These are phyloP conservation scores for Rhizopus arrhizus DNA, from an alignment of 371 early-diverging fungal species.

Conservation along the genomic window DNA sequence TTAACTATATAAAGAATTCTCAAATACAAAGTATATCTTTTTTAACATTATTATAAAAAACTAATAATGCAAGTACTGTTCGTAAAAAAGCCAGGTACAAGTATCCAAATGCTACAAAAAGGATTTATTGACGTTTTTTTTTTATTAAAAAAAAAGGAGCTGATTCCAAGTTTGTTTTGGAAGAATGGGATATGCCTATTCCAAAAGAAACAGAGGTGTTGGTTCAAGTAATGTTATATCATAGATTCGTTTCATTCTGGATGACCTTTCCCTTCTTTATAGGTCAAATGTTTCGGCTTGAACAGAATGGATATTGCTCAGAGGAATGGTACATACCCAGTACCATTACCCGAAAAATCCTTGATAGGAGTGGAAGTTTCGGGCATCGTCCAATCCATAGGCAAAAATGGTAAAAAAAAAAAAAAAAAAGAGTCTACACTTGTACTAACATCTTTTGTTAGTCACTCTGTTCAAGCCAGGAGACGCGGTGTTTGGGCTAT, in stretches of 20 bases:
- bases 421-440: neutral
- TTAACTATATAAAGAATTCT: too few species aligned
- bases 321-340: conserved; percentile 72
- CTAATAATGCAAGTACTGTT: neutral
- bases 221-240: conserved; percentile 55
- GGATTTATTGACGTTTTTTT: too few species aligned
- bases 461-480: conserved; percentile 57
- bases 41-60: too few species aligned
- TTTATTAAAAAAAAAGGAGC: conserved; percentile 39
- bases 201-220: conserved; percentile 64
- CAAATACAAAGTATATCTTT: too few species aligned
- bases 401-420: conserved; percentile 36
- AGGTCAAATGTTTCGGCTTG: conserved; percentile 64
- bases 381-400: conserved; percentile 63
- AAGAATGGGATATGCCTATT: conserved; percentile 52
- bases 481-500: conserved; percentile 73
- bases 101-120: too few species aligned
- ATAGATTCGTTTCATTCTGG: neutral
- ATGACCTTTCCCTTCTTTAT: neutral
- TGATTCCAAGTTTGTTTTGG: conserved; percentile 57
- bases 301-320: conserved; percentile 82
- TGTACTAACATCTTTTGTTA: conserved; percentile 16
- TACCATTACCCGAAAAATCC: conserved; percentile 62
- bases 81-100: neutral
- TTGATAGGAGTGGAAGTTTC: conserved; percentile 80